phyloP scores from a whole-genome alignment of 2,329 filamentous ascomycete species.

The Ascochyta koolunga region DNA sequence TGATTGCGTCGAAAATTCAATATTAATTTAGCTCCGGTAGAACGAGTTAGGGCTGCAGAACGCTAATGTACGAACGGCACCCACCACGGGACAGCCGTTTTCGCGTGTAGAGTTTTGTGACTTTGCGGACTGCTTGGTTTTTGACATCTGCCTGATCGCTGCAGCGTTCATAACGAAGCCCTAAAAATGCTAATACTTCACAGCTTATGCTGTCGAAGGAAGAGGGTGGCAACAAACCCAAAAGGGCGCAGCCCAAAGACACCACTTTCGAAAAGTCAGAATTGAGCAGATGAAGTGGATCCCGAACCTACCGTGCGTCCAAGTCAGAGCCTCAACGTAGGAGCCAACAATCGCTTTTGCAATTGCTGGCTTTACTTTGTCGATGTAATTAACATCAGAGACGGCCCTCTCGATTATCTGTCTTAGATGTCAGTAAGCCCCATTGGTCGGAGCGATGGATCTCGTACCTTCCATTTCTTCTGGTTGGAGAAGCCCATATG shows the following conservation, averaged over 20 bases:
- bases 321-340: slow-evolving; percentile 32
- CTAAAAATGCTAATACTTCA: neutral
- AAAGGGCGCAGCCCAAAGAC: slow-evolving; percentile 23
- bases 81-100: too few species aligned
- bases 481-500: slow-evolving; percentile 12
- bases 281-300: neutral
- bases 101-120: too few species aligned
- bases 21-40: too few species aligned
- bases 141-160: too few species aligned
- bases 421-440: neutral
- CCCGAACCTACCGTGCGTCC: slow-evolving; percentile 28
- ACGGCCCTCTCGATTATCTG: slow-evolving; percentile 28
- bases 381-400: slow-evolving; percentile 28
- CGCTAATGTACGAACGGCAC: neutral
- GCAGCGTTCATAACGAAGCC: too few species aligned
- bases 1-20: too few species aligned
- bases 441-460: too few species aligned
- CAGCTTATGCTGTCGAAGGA: slow-evolving; percentile 29
- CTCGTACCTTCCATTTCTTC: slow-evolving; percentile 12
- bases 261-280: slow-evolving; percentile 19
- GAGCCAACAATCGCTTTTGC: slow-evolving; percentile 20
- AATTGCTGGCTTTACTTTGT: slow-evolving; percentile 21
- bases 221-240: slow-evolving; percentile 22
- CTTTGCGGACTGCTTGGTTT: too few species aligned
- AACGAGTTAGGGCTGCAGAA: slow-evolving; percentile 31